A percentile compares a stretch with the other conserved stretches of the same genome.
These are phyloP conservation scores for Carallia pectinifolia DNA, from an alignment of 345 rosid genomes.

Conservation along the genomic window DNA sequence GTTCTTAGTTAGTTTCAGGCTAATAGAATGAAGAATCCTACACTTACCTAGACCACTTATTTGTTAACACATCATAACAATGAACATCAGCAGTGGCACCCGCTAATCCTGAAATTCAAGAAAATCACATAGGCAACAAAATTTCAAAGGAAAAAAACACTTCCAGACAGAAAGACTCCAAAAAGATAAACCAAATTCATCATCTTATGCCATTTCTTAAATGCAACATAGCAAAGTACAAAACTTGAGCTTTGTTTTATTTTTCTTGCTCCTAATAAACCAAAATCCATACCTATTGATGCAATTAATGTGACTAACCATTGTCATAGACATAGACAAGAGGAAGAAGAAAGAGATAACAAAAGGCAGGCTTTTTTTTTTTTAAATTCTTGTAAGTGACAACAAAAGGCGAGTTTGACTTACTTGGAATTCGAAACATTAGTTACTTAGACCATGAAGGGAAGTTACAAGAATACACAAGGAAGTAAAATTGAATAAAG, in stretches of 20 bases:
- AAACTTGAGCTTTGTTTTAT: not conserved
- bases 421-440: too few relatives aligned
- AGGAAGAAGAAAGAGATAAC: not conserved
- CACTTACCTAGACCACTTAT: conserved; percentile 93
- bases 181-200: conserved; percentile 1
- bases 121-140: conserved; percentile 11
- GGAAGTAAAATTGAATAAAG: not conserved
- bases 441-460: too few relatives aligned
- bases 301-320: not conserved
- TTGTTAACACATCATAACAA: conserved; percentile 86
- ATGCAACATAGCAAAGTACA: not conserved
- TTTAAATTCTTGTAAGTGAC: too few relatives aligned
- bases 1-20: not conserved
- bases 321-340: not conserved
- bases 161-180: not conserved
- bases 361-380: too few relatives aligned
- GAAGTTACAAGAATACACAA: not conserved
- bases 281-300: not conserved
- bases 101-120: conserved; percentile 72
- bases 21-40: conserved; percentile 7
- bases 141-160: not conserved
- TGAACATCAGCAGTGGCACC: conserved; percentile 99
- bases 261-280: not conserved
- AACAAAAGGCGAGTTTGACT: too few relatives aligned
- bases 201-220: conserved; percentile 9